Percentiles rank a stretch among this genome's conserved stretches.
phyloP scores from a whole-genome alignment of 768 basidiomycete genomes.

The Rhodotorula diobovata region DNA sequence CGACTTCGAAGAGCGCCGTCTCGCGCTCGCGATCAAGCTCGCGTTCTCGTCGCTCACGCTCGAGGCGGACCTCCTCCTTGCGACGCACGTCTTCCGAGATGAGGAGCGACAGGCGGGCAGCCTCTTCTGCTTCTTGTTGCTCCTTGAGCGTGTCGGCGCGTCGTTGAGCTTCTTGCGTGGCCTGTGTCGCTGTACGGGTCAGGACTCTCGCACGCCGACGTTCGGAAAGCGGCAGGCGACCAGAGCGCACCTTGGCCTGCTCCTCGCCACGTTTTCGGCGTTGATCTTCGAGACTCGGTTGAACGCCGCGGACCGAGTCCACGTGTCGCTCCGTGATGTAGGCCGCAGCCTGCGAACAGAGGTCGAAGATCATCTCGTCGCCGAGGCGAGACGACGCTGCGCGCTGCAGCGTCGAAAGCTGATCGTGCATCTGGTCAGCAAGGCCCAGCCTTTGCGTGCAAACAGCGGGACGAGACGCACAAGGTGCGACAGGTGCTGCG shows the following conservation, averaged over 20 bases:
- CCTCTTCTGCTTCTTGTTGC: slow-evolving; percentile 31
- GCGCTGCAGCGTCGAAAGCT: slow-evolving; percentile 15
- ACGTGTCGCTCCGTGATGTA: slow-evolving; percentile 37
- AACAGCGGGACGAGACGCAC: not conserved
- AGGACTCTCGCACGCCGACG: no score
- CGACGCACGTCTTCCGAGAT: slow-evolving; percentile 37
- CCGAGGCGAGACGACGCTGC: slow-evolving; percentile 10
- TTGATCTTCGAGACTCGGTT: slow-evolving; percentile 24
- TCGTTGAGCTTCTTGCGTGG: not conserved
- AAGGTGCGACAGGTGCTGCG: slow-evolving; percentile 19
- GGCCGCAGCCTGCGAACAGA: slow-evolving; percentile 23
- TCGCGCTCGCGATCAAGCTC: slow-evolving; percentile 16
- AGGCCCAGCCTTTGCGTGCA: not conserved
- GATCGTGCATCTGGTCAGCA: not conserved
- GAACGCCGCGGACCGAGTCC: slow-evolving; percentile 28
- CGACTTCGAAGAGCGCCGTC: slow-evolving; percentile 9
- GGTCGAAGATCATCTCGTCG: slow-evolving; percentile 36
- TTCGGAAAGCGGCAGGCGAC: no score
- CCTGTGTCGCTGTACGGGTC: not conserved
- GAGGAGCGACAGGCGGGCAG: slow-evolving; percentile 27
- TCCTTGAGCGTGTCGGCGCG: slow-evolving; percentile 13
- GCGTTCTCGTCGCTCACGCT: slow-evolving; percentile 27
- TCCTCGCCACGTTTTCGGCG: slow-evolving; percentile 22
- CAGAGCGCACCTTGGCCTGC: slow-evolving; percentile 22
- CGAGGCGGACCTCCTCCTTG: slow-evolving; percentile 28